phyloP scores from a whole-genome alignment of 1,284 basidiomycete genomes.

The Chondrostereum purpureum region DNA sequence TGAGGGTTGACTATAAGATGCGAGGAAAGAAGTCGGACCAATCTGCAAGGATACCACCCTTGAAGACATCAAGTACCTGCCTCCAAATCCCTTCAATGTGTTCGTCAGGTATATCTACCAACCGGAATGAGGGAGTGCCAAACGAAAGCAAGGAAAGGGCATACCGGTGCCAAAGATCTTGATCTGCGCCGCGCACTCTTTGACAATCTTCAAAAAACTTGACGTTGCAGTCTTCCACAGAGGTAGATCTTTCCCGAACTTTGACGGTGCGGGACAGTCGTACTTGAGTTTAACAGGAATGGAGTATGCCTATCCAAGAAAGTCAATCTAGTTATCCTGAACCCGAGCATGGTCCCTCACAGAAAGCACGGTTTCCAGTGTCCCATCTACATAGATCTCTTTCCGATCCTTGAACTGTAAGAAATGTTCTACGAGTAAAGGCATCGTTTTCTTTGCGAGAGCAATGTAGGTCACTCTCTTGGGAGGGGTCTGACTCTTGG shows the following conservation, averaged over 20 bases:
- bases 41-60: conserved; percentile 79
- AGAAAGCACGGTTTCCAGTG: conserved; percentile 76
- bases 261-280: conserved; percentile 84
- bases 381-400: conserved; percentile 75
- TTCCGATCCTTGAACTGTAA: conserved; percentile 51
- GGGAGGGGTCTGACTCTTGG: conserved; percentile 31
- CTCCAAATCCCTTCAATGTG: conserved; percentile 78
- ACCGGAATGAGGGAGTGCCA: conserved; percentile 4
- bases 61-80: conserved; percentile 79
- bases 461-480: conserved; percentile 83
- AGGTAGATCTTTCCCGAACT: conserved; percentile 78
- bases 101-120: conserved; percentile 48
- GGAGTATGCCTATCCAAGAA: conserved; percentile 63
- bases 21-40: conserved; percentile 44
- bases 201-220: conserved; percentile 63
- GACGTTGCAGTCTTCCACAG: conserved; percentile 88
- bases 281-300: conserved; percentile 93
- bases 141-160: conserved; percentile 14
- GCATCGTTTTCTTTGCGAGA: conserved; percentile 83
- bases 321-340: conserved; percentile 8
- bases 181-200: conserved; percentile 51
- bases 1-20: background rate
- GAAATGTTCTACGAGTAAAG: conserved; percentile 70
- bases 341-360: conserved; percentile 46
- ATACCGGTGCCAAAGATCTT: conserved; percentile 38